Evolutionary conservation across 208 protist genomes (phyloP), one percentile per base, ranked within the genome.

Genomic region (Entamoeba dispar): DNA sequence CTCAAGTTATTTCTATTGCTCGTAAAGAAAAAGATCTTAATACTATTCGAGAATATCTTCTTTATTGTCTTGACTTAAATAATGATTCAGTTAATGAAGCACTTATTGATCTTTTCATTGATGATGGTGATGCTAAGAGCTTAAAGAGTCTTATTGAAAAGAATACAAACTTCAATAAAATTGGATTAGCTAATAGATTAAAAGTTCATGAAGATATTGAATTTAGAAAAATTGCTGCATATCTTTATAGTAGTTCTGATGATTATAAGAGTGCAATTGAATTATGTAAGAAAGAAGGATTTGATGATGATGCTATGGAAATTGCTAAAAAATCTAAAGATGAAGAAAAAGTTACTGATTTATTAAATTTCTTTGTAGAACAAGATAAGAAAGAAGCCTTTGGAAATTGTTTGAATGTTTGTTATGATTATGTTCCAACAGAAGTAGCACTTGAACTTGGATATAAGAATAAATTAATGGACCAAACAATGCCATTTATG

Each of bases 401-500:
- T 93, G 97, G 97, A 12, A 97, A 98, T 4, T 97, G 95, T 94
- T 96, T 99, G 4, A 99, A 98, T 96, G 97, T 97, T 15, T 99
- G 99, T 96, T 99, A 99, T 95, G 97, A 99, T 91, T 95, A 98
- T 22, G 92, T 98, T 90, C 91, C 95, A 31, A 52, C 94, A 2
- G 96, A 98, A 91, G 96, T 98, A 3, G 98, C 98, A 49, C 92
- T 99, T 91, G 98, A 99, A 96, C 97, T 99, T 52, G 98, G 98
- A 34, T 99, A 98, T 98, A 95, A 97, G 92, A 96, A 99, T 95
- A 96, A 98, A 92, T 96, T 99, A 92, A 97, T 96, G 8, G 98
- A 99, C 93, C 97, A 98, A 93, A 97, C 97, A 8, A 99, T 99
- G 98, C 99, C 99, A 91, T 99, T 97, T 96, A 93, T 99, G 69